These are phyloP conservation scores for Flaveria linearis DNA, from an alignment of 129 eudicot genomes.

Conservation along the genomic window DNA sequence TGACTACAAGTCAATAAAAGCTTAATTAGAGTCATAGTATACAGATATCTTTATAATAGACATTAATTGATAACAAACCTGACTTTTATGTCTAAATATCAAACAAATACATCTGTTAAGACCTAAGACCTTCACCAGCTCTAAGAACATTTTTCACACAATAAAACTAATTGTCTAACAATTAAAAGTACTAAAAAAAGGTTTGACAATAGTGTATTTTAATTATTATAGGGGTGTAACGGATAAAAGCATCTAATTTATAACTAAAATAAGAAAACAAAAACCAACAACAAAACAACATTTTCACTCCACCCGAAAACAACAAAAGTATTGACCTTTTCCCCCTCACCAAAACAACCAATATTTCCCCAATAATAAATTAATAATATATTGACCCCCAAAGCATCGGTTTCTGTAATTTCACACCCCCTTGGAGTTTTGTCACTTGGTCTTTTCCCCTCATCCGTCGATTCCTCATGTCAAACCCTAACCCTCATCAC, in stretches of 20 bases:
- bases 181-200: not conserved
- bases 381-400: conserved; percentile 22
- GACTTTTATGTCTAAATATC: too few relatives aligned
- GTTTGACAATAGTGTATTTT: conserved; percentile 13
- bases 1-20: too few relatives aligned
- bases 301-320: conserved; percentile 36
- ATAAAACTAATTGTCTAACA: too few relatives aligned
- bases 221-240: not conserved
- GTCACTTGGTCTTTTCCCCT: conserved; percentile 48
- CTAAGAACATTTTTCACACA: too few relatives aligned
- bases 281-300: conserved; percentile 35
- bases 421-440: conserved; percentile 57
- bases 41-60: too few relatives aligned
- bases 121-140: too few relatives aligned
- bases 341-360: not conserved
- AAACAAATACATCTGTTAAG: too few relatives aligned
- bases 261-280: conserved; percentile 11
- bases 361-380: too few relatives aligned
- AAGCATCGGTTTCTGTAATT: conserved; percentile 41
- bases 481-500: not conserved
- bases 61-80: too few relatives aligned
- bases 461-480: conserved; percentile 45
- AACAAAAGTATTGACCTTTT: conserved; percentile 39
- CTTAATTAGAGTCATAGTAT: too few relatives aligned
- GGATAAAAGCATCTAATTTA: conserved; percentile 23